Evolutionary conservation across 2,329 filamentous ascomycete species (phyloP), one percentile per base, ranked within the genome.

Genomic region (Colletotrichum sp.): DNA sequence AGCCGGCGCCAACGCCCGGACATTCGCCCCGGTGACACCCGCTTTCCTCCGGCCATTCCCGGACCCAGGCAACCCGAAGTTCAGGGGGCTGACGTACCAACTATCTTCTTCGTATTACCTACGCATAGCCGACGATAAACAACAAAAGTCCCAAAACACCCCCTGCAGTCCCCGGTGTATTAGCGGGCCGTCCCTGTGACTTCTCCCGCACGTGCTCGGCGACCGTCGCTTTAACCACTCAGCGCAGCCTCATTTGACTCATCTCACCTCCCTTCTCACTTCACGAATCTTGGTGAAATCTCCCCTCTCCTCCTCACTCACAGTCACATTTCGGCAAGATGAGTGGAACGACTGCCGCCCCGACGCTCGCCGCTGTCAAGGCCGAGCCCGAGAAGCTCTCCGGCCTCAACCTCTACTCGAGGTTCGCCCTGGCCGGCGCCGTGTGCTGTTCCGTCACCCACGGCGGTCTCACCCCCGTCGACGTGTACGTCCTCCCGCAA

Each of bases 371-470:
- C 81, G 82, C 86, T 80, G 83, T 87, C 81, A 84, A 83, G 79
- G 82, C 84, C 80, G 84, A 85, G 80, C 85, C 86, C 74, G 78
- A 83, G 78, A 85, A 88, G 85, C 85, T 87, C 78, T 84, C 84
- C 79, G 89, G 88, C 80, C 7, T 96, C 81, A 89, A 86, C 77
- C 95, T 99, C 82, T 99, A 99, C 93, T 95, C 95, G 83, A 93
- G 95, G 88, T 98, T 98, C 90, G 96, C 97, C 89, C 94, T 99
- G 83, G 96, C 97, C 83, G 97, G 97, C 89, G 97, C 97, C 82
- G 90, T 99, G 91, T 98, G 97, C 93, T 99, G 97, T 89, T 97
- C 96, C 82, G 90, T 99, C 89, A 99, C 97, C 85, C 97, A 99
- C 92, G 97, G 96, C 88, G 94, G 92, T 85, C 93, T 99, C 83